Evolutionary conservation across 2,329 filamentous ascomycete species (phyloP).

Genomic region (Cadophora malorum): DNA sequence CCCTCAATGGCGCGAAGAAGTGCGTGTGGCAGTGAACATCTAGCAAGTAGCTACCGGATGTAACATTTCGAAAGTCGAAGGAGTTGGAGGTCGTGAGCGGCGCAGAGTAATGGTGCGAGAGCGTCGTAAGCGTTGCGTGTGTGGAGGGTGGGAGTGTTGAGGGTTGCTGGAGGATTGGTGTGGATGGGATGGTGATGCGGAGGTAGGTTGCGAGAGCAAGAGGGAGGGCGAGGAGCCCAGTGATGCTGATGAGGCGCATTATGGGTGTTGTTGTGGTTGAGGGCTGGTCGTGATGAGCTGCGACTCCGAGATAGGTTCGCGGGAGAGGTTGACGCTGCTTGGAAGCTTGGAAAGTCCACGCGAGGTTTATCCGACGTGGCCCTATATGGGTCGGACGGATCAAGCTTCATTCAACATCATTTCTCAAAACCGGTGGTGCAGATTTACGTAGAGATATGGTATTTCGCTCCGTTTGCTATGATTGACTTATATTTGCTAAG

Average conservation of each 20-base stretch:
- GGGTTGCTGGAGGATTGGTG: constrained; percentile 43
- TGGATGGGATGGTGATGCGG: constrained; percentile 39
- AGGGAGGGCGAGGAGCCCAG: constrained; percentile 48
- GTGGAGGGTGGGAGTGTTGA: constrained; percentile 61
- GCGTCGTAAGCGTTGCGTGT: constrained; percentile 69
- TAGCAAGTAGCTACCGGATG: constrained; percentile 77
- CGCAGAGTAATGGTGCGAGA: constrained; percentile 57
- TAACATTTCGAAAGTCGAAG: constrained; percentile 78
- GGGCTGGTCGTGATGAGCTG: constrained; percentile 8
- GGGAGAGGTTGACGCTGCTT: background rate
- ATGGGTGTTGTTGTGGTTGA: constrained; percentile 21
- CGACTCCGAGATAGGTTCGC: too few species aligned
- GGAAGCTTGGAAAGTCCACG: background rate
- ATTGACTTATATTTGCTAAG: too few species aligned
- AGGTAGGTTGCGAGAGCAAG: constrained; percentile 45
- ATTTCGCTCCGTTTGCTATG: too few species aligned
- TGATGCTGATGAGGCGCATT: constrained; percentile 48
- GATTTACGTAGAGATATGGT: too few species aligned
- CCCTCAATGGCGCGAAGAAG: constrained; percentile 77
- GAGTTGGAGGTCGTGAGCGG: constrained; percentile 72
- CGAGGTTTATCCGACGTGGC: background rate
- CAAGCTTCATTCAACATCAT: constrained; percentile 1
- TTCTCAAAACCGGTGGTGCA: background rate
- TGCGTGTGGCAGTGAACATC: constrained; percentile 79
- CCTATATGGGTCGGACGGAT: background rate